Conservation (phyloP, 192 early-diverging fungal species). For the Gamsiella multidivaricata region DNA sequence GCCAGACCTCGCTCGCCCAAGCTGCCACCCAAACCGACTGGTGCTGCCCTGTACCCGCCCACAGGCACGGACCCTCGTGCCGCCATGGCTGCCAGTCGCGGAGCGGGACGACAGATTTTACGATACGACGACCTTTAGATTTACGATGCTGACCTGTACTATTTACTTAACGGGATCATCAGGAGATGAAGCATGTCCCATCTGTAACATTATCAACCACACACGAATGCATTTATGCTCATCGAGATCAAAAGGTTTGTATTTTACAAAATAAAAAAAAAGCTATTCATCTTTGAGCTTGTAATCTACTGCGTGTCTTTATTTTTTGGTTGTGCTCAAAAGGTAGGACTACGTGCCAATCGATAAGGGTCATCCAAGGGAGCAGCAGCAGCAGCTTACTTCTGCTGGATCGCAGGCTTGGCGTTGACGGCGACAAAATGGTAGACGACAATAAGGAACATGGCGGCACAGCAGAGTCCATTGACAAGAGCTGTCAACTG, state of each 20-base stretch:
- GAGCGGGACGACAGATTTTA: conserved; percentile 26
- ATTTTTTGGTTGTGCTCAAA: too few species aligned
- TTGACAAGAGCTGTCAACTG: conserved; percentile 35
- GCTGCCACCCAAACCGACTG: conserved; percentile 31
- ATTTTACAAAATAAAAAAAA: too few species aligned
- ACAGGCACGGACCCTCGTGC: conserved; percentile 27
- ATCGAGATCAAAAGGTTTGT: too few species aligned
- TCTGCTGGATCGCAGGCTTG: background rate
- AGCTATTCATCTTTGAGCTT: too few species aligned
- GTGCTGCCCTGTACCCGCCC: conserved; percentile 31
- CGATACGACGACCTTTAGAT: conserved; percentile 39
- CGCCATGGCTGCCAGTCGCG: conserved; percentile 8
- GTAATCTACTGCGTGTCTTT: too few species aligned
- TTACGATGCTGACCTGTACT: background rate
- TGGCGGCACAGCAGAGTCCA: conserved; percentile 26
- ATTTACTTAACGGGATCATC: too few species aligned
- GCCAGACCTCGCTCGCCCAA: conserved; percentile 31
- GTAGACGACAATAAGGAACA: conserved; percentile 36
- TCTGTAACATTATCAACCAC: conserved; percentile 5
- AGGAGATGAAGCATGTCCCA: too few species aligned
- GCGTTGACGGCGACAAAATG: conserved; percentile 33
- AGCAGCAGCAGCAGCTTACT: too few species aligned
- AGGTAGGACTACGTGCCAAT: too few species aligned
- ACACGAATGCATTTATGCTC: too few species aligned
- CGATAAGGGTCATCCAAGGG: too few species aligned